Percentiles rank a stretch among this genome's conserved stretches.
Conservation (phyloP, 2,329 filamentous ascomycete genomes). For the Aureobasidium sp. region DNA sequence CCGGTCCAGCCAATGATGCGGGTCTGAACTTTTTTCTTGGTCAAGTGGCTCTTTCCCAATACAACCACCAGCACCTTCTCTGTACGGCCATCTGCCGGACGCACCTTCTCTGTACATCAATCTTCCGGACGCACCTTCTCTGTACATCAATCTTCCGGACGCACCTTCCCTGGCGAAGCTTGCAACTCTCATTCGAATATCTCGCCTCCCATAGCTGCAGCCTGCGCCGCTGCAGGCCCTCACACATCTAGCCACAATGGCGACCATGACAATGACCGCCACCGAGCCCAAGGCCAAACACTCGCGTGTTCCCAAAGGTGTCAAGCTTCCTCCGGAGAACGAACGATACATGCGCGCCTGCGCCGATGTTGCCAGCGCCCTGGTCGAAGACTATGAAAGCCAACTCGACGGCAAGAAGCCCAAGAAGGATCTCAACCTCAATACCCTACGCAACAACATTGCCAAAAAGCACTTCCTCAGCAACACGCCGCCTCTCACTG, state of each 20-base stretch:
- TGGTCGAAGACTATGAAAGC: slow-evolving; percentile 91
- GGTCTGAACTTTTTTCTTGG: too few species aligned
- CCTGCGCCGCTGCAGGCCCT: background rate
- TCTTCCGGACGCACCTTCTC: too few species aligned
- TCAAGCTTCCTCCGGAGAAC: slow-evolving; percentile 80
- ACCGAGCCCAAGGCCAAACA: slow-evolving; percentile 44
- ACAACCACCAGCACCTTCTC: too few species aligned
- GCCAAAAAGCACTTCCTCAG: slow-evolving; percentile 88
- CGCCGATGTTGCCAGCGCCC: slow-evolving; percentile 85
- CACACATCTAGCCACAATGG: slow-evolving; percentile 38
- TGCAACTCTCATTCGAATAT: too few species aligned
- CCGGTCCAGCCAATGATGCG: too few species aligned
- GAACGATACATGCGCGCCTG: slow-evolving; percentile 92
- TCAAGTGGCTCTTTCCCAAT: too few species aligned
- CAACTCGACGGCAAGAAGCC: slow-evolving; percentile 65
- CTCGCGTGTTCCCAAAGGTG: slow-evolving; percentile 56
- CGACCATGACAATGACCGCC: slow-evolving; percentile 57
- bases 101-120: too few species aligned
- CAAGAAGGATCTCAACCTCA: slow-evolving; percentile 86
- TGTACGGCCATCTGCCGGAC: too few species aligned
- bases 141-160: too few species aligned
- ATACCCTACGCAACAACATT: slow-evolving; percentile 75
- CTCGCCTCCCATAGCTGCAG: background rate
- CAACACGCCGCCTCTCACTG: slow-evolving; percentile 83
- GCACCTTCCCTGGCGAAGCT: too few species aligned